Evolutionary conservation across 2,329 filamentous ascomycete species (phyloP).

Genomic region (Aspergillus neoniger): DNA sequence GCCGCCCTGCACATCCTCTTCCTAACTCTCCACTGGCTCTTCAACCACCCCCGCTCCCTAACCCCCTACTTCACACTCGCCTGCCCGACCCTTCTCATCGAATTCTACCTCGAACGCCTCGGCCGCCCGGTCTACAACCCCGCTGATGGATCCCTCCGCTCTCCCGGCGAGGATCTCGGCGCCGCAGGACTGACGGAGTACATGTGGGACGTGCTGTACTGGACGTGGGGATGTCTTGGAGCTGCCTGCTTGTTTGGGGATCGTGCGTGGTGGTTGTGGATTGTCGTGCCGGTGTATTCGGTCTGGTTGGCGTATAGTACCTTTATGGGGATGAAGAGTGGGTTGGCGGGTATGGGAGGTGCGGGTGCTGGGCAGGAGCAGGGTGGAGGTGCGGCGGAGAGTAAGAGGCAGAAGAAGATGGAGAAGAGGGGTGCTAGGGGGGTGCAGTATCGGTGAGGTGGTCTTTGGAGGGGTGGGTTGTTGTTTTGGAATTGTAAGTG

Average conservation of each 20-base stretch:
- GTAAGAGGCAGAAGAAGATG: slow-evolving; percentile 57
- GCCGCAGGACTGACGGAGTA: slow-evolving; percentile 91
- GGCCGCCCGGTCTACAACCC: slow-evolving; percentile 75
- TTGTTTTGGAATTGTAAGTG: not conserved
- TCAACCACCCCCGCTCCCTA: slow-evolving; percentile 64
- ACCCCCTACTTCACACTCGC: slow-evolving; percentile 72
- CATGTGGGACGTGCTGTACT: slow-evolving; percentile 96
- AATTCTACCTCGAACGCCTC: slow-evolving; percentile 81
- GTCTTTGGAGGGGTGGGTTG: not conserved
- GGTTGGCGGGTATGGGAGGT: slow-evolving; percentile 45
- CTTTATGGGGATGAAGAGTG: slow-evolving; percentile 49
- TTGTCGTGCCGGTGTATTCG: slow-evolving; percentile 52
- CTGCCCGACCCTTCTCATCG: slow-evolving; percentile 72
- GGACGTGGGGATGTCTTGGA: slow-evolving; percentile 78
- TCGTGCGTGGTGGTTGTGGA: slow-evolving; percentile 69
- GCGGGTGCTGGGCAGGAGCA: slow-evolving; percentile 32
- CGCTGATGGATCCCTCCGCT: slow-evolving; percentile 66
- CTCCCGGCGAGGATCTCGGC: slow-evolving; percentile 82
- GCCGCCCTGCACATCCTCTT: slow-evolving; percentile 72
- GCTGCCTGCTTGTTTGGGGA: slow-evolving; percentile 79
- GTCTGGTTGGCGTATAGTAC: slow-evolving; percentile 50
- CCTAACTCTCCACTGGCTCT: slow-evolving; percentile 66
- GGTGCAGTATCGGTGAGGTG: slow-evolving; percentile 43
- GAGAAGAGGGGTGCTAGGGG: slow-evolving; percentile 53
- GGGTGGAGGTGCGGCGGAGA: slow-evolving; percentile 34